These are phyloP conservation scores for Escallonia herrerae DNA, from an alignment of 129 eudicot genomes.

Conservation along the genomic window DNA sequence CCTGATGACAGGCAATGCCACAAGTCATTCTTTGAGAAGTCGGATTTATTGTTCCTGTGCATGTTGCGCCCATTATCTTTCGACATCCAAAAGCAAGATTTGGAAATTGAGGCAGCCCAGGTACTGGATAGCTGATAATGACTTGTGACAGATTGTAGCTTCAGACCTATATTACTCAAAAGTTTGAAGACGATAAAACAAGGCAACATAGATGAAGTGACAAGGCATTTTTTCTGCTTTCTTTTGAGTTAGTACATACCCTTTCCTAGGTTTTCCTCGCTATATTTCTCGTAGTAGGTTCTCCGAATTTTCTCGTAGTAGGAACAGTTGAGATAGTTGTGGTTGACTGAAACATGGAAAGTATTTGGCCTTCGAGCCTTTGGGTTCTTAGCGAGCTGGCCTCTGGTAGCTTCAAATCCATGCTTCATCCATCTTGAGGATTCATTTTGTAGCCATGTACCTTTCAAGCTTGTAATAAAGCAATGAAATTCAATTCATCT, in stretches of 20 bases:
- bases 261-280: background rate
- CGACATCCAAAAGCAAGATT: slow-evolving; percentile 57
- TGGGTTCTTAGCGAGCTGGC: background rate
- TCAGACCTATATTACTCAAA: background rate
- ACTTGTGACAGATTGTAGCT: background rate
- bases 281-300: background rate
- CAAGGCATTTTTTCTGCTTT: background rate
- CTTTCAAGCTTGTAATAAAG: background rate
- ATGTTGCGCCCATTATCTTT: slow-evolving; percentile 61
- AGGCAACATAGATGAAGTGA: background rate
- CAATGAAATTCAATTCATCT: background rate
- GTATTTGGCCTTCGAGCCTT: background rate
- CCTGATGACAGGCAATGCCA: slow-evolving; percentile 47
- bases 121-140: slow-evolving; percentile 19
- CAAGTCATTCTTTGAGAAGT: slow-evolving; percentile 53
- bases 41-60: slow-evolving; percentile 68
- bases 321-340: too few species aligned
- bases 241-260: background rate
- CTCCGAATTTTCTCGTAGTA: too few species aligned
- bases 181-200: background rate
- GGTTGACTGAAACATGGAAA: background rate
- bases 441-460: background rate
- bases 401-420: too few species aligned
- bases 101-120: slow-evolving; percentile 74
- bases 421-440: background rate